These are phyloP conservation scores for Brassica carinata DNA, from an alignment of 345 rosid species.

Conservation along the genomic window DNA sequence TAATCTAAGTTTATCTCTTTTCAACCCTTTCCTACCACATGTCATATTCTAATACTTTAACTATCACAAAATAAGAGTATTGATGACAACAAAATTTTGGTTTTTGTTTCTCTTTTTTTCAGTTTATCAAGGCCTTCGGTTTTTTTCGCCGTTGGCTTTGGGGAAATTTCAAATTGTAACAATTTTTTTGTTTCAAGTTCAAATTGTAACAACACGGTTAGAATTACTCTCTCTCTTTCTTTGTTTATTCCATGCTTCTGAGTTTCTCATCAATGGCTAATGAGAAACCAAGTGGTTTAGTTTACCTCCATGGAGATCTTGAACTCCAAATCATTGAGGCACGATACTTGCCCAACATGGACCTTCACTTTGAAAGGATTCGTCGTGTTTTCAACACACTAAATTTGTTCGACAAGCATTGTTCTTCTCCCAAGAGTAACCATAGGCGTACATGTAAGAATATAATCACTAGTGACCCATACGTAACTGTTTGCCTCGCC, in stretches of 20 bases:
- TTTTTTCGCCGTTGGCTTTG: not conserved
- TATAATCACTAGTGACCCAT: slow-evolving; percentile 85
- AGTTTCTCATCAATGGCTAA: slow-evolving; percentile 41
- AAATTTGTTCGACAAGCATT: slow-evolving; percentile 44
- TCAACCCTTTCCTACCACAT: not conserved
- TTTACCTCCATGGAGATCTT: slow-evolving; percentile 75
- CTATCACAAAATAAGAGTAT: not conserved
- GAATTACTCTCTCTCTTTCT: not conserved
- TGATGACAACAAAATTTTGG: not conserved
- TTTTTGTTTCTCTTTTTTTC: not conserved
- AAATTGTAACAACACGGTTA: not conserved
- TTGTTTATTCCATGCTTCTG: not conserved
- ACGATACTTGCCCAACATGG: slow-evolving; percentile 82
- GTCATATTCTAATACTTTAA: not conserved
- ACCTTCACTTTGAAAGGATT: slow-evolving; percentile 59
- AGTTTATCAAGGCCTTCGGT: slow-evolving; percentile 1
- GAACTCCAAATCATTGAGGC: slow-evolving; percentile 74
- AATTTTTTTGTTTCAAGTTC: not conserved
- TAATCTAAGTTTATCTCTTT: not conserved
- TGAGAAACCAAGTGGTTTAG: slow-evolving; percentile 12
- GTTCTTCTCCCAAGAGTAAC: not conserved
- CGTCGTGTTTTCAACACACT: slow-evolving; percentile 55
- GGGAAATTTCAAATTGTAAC: not conserved
- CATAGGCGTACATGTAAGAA: slow-evolving; percentile 36
- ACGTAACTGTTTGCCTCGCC: slow-evolving; percentile 70